Conservation (phyloP, 2,329 filamentous ascomycete species). For the Ustulina deusta region DNA sequence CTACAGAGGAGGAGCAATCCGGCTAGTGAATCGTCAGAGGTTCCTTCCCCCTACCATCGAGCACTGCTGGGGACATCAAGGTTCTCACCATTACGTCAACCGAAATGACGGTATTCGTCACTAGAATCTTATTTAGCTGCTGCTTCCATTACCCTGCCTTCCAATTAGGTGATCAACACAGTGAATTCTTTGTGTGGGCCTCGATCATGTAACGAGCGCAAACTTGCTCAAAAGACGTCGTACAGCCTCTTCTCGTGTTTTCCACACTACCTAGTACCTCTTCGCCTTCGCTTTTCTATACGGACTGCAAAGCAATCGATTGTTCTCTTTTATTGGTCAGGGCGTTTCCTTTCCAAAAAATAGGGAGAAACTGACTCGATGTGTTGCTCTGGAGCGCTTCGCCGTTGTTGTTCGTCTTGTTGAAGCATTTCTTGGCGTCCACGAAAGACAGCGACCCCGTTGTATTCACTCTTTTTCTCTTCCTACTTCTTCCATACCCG, state of each 20-base stretch:
- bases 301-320: neutral
- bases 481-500: neutral
- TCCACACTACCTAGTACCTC: too few relatives aligned
- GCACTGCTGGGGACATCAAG: conserved; percentile 23
- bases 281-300: neutral
- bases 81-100: conserved; percentile 25
- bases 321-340: neutral
- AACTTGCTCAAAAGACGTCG: conserved; percentile 49
- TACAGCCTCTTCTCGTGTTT: neutral
- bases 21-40: neutral
- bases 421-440: conserved; percentile 9
- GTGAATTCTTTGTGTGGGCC: conserved; percentile 20
- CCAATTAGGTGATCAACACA: neutral
- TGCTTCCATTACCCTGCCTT: too few relatives aligned
- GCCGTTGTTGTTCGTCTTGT: neutral
- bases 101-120: neutral
- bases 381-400: neutral
- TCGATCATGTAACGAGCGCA: conserved; percentile 44
- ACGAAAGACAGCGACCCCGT: neutral
- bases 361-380: too few relatives aligned
- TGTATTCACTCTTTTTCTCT: neutral
- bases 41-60: neutral
- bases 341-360: neutral
- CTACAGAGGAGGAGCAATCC: neutral
- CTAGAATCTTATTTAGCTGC: neutral